Evolutionary conservation across 2,329 filamentous ascomycete species (phyloP), one percentile per base, ranked within the genome.

Genomic region (Penicillium capsulatum): DNA sequence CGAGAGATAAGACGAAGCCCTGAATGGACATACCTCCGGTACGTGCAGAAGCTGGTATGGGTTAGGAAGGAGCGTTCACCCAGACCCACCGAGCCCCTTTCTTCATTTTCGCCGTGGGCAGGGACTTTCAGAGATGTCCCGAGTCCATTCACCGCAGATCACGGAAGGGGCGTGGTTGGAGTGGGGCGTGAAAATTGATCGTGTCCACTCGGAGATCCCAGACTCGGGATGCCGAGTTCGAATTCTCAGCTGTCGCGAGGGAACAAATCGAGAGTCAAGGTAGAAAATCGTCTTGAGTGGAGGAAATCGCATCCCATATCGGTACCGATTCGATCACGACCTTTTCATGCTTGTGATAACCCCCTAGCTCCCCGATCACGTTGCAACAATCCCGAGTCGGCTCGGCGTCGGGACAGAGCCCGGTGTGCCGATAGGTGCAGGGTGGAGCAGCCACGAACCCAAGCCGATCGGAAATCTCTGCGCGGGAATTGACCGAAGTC

Each of bases 371-470:
- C n/a, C n/a, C n/a, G n/a, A n/a, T n/a, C n/a, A n/a, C n/a, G n/a
- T n/a, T n/a, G n/a, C 26, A 28, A 39, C 35, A 37, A 50, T 48
- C 36, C 48, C 51, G 46, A 46, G 38, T 43, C 50, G 38, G 43
- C 22, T 40, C 46, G 48, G 41, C 9, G 19, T 53, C 48, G 50
- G 50, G 26, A 28, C 48, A 36, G 24, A 31, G 44, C 34, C 54
- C 52, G 52, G 52, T 55, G 50, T 55, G 51, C 52, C 52, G 52
- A 55, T 45, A 49, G 20, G 50, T 47, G 22, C 17, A 16, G 3
- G 22, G 50, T 52, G 50, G 51, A 22, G 19, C 19, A 22, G 34
- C 42, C 24, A 20, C 14, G 15, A 28, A 31, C 32, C 42, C 19
- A 22, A 42, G 39, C 44, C n/a, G 42, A 51, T 45, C 42, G 34